These are phyloP conservation scores for Suhomyces taliae DNA, from an alignment of 1,139 yeast species.

Conservation along the genomic window DNA sequence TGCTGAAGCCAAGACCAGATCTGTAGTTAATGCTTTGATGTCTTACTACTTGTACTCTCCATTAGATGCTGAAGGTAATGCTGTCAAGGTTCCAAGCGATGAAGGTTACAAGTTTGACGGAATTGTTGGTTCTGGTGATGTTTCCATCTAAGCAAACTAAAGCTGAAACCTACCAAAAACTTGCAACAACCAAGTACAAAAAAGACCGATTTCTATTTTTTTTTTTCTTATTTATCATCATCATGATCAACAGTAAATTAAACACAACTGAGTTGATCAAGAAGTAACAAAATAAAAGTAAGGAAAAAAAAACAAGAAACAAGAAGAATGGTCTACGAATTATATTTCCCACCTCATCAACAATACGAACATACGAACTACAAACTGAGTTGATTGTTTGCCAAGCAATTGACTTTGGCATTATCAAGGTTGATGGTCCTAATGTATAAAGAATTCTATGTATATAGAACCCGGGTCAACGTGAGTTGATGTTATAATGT, in stretches of 20 bases:
- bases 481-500: background rate
- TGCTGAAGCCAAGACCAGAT: constrained; percentile 88
- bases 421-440: background rate
- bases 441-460: background rate
- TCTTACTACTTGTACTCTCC: constrained; percentile 92
- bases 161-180: background rate
- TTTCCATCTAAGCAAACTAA: constrained; percentile 35
- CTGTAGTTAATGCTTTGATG: constrained; percentile 87
- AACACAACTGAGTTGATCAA: no score
- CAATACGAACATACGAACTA: no score
- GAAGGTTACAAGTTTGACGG: constrained; percentile 44
- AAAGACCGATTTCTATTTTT: background rate
- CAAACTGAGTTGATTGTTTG: no score
- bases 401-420: no score
- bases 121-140: constrained; percentile 56
- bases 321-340: background rate
- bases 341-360: no score
- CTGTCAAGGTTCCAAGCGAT: constrained; percentile 62
- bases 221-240: background rate
- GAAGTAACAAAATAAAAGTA: background rate
- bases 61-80: constrained; percentile 42
- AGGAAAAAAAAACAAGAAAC: background rate
- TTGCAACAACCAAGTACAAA: background rate
- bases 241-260: background rate
- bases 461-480: background rate